A percentile compares a stretch with the other conserved stretches of the same genome.
Conservation (phyloP, 108 stramenopile genomes). For the Cyclotella sp. region DNA sequence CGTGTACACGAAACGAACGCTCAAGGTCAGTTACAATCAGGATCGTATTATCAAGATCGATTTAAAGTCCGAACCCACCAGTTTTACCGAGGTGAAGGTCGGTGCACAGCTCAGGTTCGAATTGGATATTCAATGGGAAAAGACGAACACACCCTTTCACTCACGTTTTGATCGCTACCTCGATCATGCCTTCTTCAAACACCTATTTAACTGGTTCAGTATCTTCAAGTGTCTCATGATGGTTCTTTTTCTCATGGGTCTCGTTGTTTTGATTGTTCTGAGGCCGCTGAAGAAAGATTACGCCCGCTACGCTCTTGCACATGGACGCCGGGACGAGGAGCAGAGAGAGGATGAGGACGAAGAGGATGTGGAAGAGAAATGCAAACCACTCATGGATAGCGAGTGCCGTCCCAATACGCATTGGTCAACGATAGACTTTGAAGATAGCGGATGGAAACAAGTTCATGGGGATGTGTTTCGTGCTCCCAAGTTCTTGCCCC, state of each 20-base stretch:
- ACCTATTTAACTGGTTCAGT: constrained; percentile 99
- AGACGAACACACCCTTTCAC: constrained; percentile 82
- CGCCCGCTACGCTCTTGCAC: constrained; percentile 87
- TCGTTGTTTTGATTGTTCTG: constrained; percentile 95
- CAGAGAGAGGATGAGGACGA: no score
- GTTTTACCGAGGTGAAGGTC: constrained; percentile 72
- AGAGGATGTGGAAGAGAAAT: constrained; percentile 67
- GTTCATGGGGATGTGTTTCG: constrained; percentile 99
- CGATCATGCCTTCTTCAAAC: constrained; percentile 97
- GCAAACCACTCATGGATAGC: constrained; percentile 62
- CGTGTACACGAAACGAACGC: constrained; percentile 90
- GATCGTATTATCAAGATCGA: constrained; percentile 96
- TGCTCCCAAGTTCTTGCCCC: constrained; percentile 79
- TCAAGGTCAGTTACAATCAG: constrained; percentile 90
- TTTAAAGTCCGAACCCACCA: constrained; percentile 83
- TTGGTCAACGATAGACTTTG: constrained; percentile 54
- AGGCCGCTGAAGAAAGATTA: constrained; percentile 95
- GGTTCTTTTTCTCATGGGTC: constrained; percentile 96
- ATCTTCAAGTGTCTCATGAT: constrained; percentile 99
- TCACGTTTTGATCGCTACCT: constrained; percentile 93
- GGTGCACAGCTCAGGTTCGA: constrained; percentile 75
- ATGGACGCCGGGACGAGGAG: constrained; percentile 69
- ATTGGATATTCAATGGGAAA: constrained; percentile 79
- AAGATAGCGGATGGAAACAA: constrained; percentile 98
- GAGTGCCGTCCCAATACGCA: constrained; percentile 20